Percentiles rank a stretch among this genome's conserved stretches.
phyloP scores from a whole-genome alignment of 2,329 filamentous ascomycete species.

The Fusarium newnesense region DNA sequence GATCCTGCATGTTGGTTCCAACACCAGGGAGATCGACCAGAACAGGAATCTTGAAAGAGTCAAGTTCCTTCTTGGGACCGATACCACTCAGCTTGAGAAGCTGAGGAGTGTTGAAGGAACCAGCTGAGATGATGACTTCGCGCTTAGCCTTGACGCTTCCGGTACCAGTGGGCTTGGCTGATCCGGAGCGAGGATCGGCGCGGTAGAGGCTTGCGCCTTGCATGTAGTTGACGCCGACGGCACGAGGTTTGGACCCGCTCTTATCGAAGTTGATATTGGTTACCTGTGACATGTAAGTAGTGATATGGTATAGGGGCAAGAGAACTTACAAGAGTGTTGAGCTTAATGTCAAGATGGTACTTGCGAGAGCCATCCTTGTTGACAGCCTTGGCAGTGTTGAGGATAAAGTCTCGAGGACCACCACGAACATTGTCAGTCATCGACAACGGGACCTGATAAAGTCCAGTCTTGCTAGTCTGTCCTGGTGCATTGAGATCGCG shows the following conservation, averaged over 20 bases:
- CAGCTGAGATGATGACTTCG: conserved; percentile 60
- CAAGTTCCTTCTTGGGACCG: conserved; percentile 40
- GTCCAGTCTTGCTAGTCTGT: conserved; percentile 31
- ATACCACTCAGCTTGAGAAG: conserved; percentile 60
- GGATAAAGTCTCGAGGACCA: conserved; percentile 66
- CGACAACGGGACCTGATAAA: conserved; percentile 69
- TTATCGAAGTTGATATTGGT: conserved; percentile 53
- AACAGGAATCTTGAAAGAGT: conserved; percentile 47
- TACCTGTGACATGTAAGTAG: not conserved
- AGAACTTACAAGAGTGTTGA: conserved; percentile 33
- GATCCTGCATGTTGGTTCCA: conserved; percentile 68
- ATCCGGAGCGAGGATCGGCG: conserved; percentile 38
- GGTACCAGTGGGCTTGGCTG: conserved; percentile 8
- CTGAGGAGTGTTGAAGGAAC: conserved; percentile 61
- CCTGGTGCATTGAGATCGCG: conserved; percentile 44
- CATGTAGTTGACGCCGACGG: conserved; percentile 49
- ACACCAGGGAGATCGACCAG: conserved; percentile 61
- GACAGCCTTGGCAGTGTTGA: conserved; percentile 45
- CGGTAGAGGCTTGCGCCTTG: conserved; percentile 39
- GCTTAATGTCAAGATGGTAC: conserved; percentile 45
- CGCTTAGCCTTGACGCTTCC: conserved; percentile 33
- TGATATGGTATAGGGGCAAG: rapidly evolving
- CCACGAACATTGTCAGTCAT: conserved; percentile 62
- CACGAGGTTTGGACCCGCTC: conserved; percentile 43
- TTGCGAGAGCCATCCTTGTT: conserved; percentile 41